Evolutionary conservation across 805 yeast genomes (phyloP).

Genomic region (Candida anglica): DNA sequence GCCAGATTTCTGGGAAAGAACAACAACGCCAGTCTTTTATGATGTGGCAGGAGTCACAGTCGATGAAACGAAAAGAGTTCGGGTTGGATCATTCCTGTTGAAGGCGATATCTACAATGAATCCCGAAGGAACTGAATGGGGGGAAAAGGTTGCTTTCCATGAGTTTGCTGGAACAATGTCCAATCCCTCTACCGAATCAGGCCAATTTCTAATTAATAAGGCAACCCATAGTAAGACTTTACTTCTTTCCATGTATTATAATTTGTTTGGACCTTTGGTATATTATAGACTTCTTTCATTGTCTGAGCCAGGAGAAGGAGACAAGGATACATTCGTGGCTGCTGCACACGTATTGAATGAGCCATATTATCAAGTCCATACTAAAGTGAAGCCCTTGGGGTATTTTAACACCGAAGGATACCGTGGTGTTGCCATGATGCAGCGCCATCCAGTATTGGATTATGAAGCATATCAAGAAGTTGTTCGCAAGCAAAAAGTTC

Average conservation of each 20-base stretch:
- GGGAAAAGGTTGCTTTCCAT: constrained; percentile 15
- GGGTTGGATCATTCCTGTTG: constrained; percentile 6
- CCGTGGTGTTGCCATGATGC: constrained; percentile 26
- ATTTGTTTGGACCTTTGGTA: constrained; percentile 16
- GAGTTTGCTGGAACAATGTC: constrained; percentile 25
- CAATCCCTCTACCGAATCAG: constrained; percentile 26
- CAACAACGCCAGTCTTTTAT: constrained; percentile 17
- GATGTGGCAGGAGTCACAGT: constrained; percentile 12
- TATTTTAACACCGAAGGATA: constrained; percentile 23
- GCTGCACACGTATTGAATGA: constrained; percentile 11
- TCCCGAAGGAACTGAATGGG: not conserved
- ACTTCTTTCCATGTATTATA: constrained; percentile 24
- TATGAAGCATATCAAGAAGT: constrained; percentile 10
- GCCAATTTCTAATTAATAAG: constrained; percentile 24
- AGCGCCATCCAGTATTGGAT: constrained; percentile 24
- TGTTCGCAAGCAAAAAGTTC: not conserved
- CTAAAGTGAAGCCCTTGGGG: constrained; percentile 12
- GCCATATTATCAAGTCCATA: constrained; percentile 14
- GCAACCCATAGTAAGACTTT: constrained; percentile 22
- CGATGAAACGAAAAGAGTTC: constrained; percentile 8
- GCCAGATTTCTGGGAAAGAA: constrained; percentile 22
- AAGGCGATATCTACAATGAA: constrained; percentile 4
- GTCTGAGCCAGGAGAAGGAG: constrained; percentile 19
- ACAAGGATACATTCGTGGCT: constrained; percentile 16
- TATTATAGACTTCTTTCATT: constrained; percentile 14